Base-by-base conservation (phyloP, 2,329 filamentous ascomycete species). In the Ceratocystis cacaofunesta region DNA sequence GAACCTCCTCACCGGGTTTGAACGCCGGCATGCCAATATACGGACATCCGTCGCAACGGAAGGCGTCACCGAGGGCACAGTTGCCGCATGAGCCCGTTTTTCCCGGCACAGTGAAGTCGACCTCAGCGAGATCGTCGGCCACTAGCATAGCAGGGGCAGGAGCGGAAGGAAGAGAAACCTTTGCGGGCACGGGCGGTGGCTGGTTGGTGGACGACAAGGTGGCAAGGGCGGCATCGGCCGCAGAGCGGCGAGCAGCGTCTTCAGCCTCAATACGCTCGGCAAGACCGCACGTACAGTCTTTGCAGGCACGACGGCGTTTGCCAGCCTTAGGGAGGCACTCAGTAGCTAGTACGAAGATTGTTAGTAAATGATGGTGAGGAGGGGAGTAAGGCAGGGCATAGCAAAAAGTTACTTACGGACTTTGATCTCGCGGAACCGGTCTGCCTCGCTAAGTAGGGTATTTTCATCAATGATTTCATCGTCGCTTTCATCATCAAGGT, bases 81-180 rank as follows among this genome's bases (percentile, higher is more conserved):
- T 92, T 96, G 32, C 90, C 90, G 75, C 94, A 99, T 19, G 89
- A 95, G 65, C 94, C 92, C 5, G 92, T 89, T 78, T 96, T 97
- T 70, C 94, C 94, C 75, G 95, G 83, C n/a, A 97, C 90, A 0
- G 94, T 99, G 73, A 99, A 97, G 76, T 99, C 94, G 7, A 97
- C 82, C 75, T 97, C 92, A 63, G 84, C 85, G 61, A 99, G 78
- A 73, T 99, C 94, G 71, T 90, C 85, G 0, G 83, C 78, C 48
- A 80, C 83, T 60, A 95, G 78, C 75, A 87, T 88, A 63, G 88
- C 76, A 12, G 63, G 63, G 15, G 63, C 79, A 72, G 58, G 44
- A 83, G 81, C 60, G 88, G 76, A 48, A 22, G 50, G 48, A 17
- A 41, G 19, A 43, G 28, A 32, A 22, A 57, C 30, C 52, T 57